Conservation (phyloP, 441 rosid species). For the Gossypium trilobum region DNA sequence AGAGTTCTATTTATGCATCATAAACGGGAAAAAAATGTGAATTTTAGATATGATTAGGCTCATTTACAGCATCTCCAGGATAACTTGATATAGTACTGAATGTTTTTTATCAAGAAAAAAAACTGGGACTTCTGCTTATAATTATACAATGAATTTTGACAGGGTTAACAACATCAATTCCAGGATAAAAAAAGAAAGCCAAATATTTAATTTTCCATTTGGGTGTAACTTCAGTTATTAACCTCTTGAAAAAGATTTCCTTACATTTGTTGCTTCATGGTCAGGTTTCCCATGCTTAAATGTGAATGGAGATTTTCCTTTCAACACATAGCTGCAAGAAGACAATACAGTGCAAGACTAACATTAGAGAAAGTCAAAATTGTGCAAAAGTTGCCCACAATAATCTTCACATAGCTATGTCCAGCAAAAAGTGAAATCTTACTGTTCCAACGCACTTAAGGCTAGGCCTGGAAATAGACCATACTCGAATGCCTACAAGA, state of each 20-base stretch:
- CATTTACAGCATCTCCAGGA: background rate
- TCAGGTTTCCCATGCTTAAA: constrained; percentile 89
- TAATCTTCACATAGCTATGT: constrained; percentile 12
- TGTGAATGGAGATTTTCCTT: constrained; percentile 66
- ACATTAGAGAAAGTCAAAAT: background rate
- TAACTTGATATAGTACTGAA: background rate
- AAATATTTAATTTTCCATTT: background rate
- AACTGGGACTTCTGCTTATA: background rate
- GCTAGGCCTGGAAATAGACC: constrained; percentile 87
- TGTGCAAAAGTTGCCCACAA: background rate
- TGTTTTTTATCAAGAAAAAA: background rate
- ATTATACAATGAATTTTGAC: background rate
- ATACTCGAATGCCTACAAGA: constrained; percentile 68
- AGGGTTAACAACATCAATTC: background rate
- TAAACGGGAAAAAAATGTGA: background rate
- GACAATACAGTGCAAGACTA: constrained; percentile 4
- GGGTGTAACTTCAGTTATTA: background rate
- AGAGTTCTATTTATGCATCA: background rate
- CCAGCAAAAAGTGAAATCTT: constrained; percentile 27
- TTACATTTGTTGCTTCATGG: constrained; percentile 76
- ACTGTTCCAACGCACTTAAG: constrained; percentile 74
- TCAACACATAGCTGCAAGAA: constrained; percentile 60
- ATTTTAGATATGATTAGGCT: background rate
- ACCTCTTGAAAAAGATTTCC: constrained; percentile 11
- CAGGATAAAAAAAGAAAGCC: background rate